These are phyloP conservation scores for Tulasnella sp. DNA, from an alignment of 768 basidiomycete genomes.

Conservation along the genomic window DNA sequence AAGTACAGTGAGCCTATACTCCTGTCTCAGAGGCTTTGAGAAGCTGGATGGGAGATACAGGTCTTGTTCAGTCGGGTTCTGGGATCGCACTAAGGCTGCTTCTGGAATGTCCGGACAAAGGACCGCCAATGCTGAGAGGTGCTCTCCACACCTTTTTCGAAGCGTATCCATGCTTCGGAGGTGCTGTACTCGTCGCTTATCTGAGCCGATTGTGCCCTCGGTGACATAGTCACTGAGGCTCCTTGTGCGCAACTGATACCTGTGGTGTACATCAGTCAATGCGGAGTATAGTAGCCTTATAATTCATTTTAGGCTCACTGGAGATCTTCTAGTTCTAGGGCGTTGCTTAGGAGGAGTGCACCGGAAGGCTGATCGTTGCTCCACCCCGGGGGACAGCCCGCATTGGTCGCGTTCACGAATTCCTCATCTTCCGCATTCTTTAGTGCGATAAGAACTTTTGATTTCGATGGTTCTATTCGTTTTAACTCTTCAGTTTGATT, in stretches of 20 bases:
- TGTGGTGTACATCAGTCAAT: not conserved
- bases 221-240: not conserved
- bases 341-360: not conserved
- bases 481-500: too few relatives aligned
- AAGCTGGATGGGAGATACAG: not conserved
- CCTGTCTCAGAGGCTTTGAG: not conserved
- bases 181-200: not conserved
- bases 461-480: not conserved
- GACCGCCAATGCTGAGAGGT: not conserved
- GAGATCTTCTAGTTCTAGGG: not conserved
- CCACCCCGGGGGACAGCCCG: not conserved
- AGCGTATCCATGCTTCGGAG: not conserved
- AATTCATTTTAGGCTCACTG: not conserved
- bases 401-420: not conserved
- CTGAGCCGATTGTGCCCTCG: not conserved
- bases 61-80: not conserved
- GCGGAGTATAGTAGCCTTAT: too few relatives aligned
- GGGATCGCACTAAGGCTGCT: not conserved
- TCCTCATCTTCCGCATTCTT: not conserved
- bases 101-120: not conserved
- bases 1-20: not conserved
- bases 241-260: not conserved
- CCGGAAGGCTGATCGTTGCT: not conserved
- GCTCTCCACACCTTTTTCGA: not conserved
- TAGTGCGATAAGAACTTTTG: not conserved